These are phyloP conservation scores for Pulveroboletus sp. DNA, from an alignment of 768 basidiomycete species.

Conservation along the genomic window DNA sequence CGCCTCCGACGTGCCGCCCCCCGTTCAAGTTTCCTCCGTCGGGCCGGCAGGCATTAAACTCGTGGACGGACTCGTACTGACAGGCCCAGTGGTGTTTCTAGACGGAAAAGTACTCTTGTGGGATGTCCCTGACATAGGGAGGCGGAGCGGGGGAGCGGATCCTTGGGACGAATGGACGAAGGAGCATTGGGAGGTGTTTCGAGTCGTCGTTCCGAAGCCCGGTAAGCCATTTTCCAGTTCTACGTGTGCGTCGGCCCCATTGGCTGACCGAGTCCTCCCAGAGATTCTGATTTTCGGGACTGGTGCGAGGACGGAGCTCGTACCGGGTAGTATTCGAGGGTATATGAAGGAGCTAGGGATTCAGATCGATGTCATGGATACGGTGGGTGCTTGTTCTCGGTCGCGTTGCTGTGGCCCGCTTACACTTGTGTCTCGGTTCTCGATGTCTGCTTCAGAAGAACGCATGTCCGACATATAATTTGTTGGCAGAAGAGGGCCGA, in stretches of 20 bases:
- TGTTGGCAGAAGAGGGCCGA: constrained; percentile 89
- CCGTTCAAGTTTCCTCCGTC: constrained; percentile 69
- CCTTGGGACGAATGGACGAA: constrained; percentile 67
- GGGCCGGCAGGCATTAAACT: constrained; percentile 61
- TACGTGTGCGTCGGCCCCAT: not conserved
- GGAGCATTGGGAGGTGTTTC: constrained; percentile 76
- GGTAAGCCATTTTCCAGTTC: constrained; percentile 43
- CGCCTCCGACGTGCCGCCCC: constrained; percentile 59
- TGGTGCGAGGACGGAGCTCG: constrained; percentile 62
- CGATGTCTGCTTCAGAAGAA: constrained; percentile 52
- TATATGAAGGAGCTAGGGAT: constrained; percentile 75
- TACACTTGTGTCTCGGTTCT: not conserved
- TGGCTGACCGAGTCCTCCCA: constrained; percentile 26
- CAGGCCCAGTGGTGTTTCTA: constrained; percentile 76
- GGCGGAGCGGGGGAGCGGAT: constrained; percentile 9
- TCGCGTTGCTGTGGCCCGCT: not conserved
- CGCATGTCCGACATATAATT: constrained; percentile 93
- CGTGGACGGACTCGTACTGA: constrained; percentile 72
- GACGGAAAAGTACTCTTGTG: constrained; percentile 86
- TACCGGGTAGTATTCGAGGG: constrained; percentile 60
- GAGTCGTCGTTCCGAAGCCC: constrained; percentile 77
- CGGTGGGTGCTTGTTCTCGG: constrained; percentile 41
- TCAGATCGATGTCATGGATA: constrained; percentile 84
- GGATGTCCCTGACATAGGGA: constrained; percentile 56
- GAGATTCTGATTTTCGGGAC: constrained; percentile 92